Conservation (phyloP, 2,329 filamentous ascomycete genomes). For the Alternaria sp. region DNA sequence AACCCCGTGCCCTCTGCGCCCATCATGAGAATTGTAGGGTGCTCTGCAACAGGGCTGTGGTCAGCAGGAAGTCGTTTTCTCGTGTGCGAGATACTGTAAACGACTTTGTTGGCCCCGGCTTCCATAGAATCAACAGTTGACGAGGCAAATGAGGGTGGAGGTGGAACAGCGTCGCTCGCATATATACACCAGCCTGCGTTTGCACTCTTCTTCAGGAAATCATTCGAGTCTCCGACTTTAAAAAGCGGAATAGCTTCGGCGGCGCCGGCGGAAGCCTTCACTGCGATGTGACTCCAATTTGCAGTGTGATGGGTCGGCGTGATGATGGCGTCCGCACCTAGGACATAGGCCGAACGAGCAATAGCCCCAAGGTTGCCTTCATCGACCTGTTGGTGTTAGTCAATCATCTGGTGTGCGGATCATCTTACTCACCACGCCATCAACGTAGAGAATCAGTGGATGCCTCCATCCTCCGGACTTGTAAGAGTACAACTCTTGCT, state of each 20-base stretch:
- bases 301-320: constrained; percentile 77
- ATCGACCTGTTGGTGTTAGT: constrained; percentile 64
- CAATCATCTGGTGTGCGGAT: background rate
- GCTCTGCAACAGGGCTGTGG: constrained; percentile 40
- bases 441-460: constrained; percentile 76
- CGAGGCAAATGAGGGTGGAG: background rate
- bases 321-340: constrained; percentile 85
- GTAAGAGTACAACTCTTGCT: constrained; percentile 60
- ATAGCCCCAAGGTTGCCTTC: constrained; percentile 92
- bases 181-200: constrained; percentile 83
- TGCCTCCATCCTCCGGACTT: constrained; percentile 59
- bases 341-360: constrained; percentile 84
- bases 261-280: constrained; percentile 90
- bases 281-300: constrained; percentile 75
- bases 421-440: constrained; percentile 64
- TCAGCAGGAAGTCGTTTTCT: constrained; percentile 26
- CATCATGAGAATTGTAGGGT: constrained; percentile 81
- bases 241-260: constrained; percentile 82
- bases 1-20: constrained; percentile 46
- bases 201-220: constrained; percentile 74
- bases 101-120: constrained; percentile 35
- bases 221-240: constrained; percentile 69
- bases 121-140: constrained; percentile 7
- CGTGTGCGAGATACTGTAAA: constrained; percentile 37
- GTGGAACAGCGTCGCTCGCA: constrained; percentile 65